Base-by-base conservation (phyloP, 2,329 filamentous ascomycete species). In the Domatiomyces catenatus region DNA sequence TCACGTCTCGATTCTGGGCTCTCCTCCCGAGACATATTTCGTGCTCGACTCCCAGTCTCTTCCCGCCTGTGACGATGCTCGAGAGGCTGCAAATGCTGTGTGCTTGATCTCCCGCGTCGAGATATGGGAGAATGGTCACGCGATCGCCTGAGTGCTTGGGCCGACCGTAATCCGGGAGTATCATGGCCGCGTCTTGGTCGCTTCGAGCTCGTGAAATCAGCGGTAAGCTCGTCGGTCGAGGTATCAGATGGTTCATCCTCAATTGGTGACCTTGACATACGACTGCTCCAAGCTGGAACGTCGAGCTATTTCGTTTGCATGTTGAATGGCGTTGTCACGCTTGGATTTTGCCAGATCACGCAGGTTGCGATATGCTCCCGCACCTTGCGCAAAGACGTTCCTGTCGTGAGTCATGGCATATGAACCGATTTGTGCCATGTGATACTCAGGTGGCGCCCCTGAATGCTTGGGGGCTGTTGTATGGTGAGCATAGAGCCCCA, bases 221-320 rank as follows among this genome's bases (percentile, higher is more conserved):
- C 89, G 89, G 88, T 94, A 69, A 50, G 48, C 28, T 50, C 42
- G 43, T 51, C 42, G 36, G 46, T 26, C 5, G 46, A 49, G 43
- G 46, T 36, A 44, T 50, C 42, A 39, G 46, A 50, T 17, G 17
- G 10, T 18, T 28, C 39, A 12, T 51, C 22, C 12, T 51, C 17
- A 26, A 26, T 32, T 42, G 18, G 36, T 12, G 50, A 52, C 48
- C 24, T 43, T 28, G 51, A 50, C 42, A 44, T 48, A 42, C 46
- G 49, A 32, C 22, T 45, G 44, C 22, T 45, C 18, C 17, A 24
- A 52, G 15, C 26, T 50, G 32, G 42, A 42, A 2, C 47, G 39
- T 22, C 44, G 45, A 24, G 53, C 53, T 12, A 48, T 24, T 48
- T 49, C 42, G 43, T 69, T 67, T 24, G 62, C 63, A 2, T 50